phyloP scores from a whole-genome alignment of 352 stramenopile genomes.

The Thraustochytrium sp. region DNA sequence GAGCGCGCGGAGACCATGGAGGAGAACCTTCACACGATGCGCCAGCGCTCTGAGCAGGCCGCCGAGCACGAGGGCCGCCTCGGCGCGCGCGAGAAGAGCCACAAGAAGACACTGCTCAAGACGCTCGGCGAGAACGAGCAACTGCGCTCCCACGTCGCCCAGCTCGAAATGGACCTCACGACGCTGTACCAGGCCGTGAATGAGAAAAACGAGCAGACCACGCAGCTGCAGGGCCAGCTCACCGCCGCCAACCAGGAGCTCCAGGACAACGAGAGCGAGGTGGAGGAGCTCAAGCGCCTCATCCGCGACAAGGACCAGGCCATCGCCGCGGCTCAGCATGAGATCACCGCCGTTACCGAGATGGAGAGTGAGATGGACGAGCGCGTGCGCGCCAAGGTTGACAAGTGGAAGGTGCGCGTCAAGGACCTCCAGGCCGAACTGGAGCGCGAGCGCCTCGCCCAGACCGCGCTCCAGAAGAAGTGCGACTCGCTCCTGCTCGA shows the following conservation, averaged over 20 bases:
- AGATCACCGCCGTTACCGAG: background rate
- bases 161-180: background rate
- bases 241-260: background rate
- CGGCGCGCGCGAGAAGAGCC: background rate
- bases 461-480: slow-evolving; percentile 36
- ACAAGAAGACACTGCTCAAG: slow-evolving; percentile 42
- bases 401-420: slow-evolving; percentile 34
- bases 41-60: slow-evolving; percentile 8
- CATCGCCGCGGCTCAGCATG: background rate
- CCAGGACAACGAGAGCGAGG: slow-evolving; percentile 31
- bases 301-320: background rate
- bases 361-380: slow-evolving; percentile 35
- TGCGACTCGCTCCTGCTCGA: slow-evolving; percentile 22
- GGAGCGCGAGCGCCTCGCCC: background rate
- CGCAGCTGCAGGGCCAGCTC: background rate
- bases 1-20: slow-evolving; percentile 15
- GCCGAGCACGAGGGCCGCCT: background rate
- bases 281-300: slow-evolving; percentile 18
- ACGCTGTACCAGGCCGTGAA: slow-evolving; percentile 38
- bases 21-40: slow-evolving; percentile 22
- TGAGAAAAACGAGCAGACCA: background rate
- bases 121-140: slow-evolving; percentile 19
- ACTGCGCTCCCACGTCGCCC: background rate
- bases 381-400: slow-evolving; percentile 24
- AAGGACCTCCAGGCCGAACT: slow-evolving; percentile 26